phyloP scores from a whole-genome alignment of 2,329 filamentous ascomycete species.

The Aspergillus sp. region DNA sequence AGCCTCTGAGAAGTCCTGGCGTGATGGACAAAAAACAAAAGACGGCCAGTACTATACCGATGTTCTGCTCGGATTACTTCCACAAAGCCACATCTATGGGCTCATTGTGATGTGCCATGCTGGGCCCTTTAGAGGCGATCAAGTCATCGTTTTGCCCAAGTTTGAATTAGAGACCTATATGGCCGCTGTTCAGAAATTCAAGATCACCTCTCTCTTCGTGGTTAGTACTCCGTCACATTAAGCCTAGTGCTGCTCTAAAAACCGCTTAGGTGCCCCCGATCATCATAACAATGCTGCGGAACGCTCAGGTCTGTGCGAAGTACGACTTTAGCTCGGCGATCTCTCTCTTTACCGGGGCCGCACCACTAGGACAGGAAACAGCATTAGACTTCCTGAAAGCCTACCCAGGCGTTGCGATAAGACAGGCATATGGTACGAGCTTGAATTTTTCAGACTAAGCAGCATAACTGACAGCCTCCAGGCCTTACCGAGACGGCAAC shows the following conservation, averaged over 20 bases:
- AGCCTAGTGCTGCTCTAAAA: background rate
- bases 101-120: conserved; percentile 72
- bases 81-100: conserved; percentile 81
- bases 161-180: conserved; percentile 74
- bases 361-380: conserved; percentile 75
- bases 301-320: conserved; percentile 62
- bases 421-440: conserved; percentile 70
- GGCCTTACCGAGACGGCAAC: conserved; percentile 78
- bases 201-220: conserved; percentile 69
- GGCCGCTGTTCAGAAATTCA: conserved; percentile 67
- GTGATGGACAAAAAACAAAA: conserved; percentile 28
- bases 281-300: conserved; percentile 75
- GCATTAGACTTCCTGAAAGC: conserved; percentile 64
- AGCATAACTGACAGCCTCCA: conserved; percentile 32
- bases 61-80: conserved; percentile 69
- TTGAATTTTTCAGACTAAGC: background rate
- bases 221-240: conserved; percentile 48
- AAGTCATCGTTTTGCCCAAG: conserved; percentile 70
- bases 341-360: conserved; percentile 73
- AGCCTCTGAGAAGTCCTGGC: conserved; percentile 52
- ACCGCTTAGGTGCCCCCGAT: conserved; percentile 72
- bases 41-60: conserved; percentile 58
- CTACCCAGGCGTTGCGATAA: conserved; percentile 68
- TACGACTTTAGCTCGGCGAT: conserved; percentile 73
- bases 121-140: conserved; percentile 72